Base-by-base conservation (phyloP, 345 rosid species). In the Cardamine resedifolia region DNA sequence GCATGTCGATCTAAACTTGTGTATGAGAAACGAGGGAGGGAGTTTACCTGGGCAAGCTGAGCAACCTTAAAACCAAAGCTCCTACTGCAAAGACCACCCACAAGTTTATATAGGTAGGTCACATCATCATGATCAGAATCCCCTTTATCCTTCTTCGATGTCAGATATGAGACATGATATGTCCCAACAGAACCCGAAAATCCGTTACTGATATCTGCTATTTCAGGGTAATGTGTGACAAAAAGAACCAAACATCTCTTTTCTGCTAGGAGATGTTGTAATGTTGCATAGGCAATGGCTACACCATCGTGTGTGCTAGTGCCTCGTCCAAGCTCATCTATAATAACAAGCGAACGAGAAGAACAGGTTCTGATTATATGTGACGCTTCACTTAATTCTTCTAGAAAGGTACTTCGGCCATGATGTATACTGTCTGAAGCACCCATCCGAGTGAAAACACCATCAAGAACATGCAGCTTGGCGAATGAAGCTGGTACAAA, bases 291-390 rank as follows among this genome's bases (percentile, higher is more conserved):
- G 31, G 98, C 97, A 69, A 94, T 88, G 43, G 98, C 96, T 66
- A 82, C 91, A 52, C 98, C 97, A 30, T 94, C 98, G 55, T 94
- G 91, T 33, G 98, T 91, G 78, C 97, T 91, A 34, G 98, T 89
- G 67, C 98, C 98, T 73, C 97, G 81, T 34, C 98, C 97, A 64
- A 94, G 96, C 85, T 94, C 98, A 58, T 94, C 97, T 23, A 94
- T 78, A 70, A 94, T 87, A 66, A 94, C 98, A 49, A 94, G 87
- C 1, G 98, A 94, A 53, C 71, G 73, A 10, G 79, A 64, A 1
- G 97, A 85, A 80, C 95, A 91, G 59, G 79, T 89, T 76, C 43
- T 76, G 58, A 94, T 87, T 79, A 94, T 89, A 30, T 82, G 80
- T 38, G 93, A 85, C 39, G 91, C 88, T 83, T 91, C 98, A 43